Conservation (phyloP, 495 filamentous ascomycete species). For the Podospora bellae-mahoneyi region DNA sequence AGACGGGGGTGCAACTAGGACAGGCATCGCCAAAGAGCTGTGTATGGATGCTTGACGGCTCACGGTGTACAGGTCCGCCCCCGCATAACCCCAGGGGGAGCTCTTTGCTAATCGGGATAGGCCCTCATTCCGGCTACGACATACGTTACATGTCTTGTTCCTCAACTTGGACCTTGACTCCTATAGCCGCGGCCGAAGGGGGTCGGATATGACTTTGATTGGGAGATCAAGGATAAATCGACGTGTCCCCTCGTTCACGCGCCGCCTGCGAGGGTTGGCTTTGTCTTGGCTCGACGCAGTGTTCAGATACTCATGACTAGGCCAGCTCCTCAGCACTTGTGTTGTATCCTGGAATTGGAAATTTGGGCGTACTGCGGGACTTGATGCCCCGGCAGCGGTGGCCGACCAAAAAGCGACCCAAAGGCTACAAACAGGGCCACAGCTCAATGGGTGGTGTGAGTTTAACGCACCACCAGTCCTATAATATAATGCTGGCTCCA, state of each 20-base stretch:
- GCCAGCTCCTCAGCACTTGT: slow-evolving; percentile 7
- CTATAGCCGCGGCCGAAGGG: slow-evolving; percentile 27
- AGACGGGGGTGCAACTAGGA: slow-evolving; percentile 21
- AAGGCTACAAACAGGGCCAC: slow-evolving; percentile 12
- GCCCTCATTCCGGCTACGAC: slow-evolving; percentile 10
- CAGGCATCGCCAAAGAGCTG: slow-evolving; percentile 21
- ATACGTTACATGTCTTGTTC: slow-evolving; percentile 11
- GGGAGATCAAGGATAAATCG: slow-evolving; percentile 23
- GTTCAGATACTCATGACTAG: slow-evolving; percentile 14
- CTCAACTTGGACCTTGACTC: slow-evolving; percentile 17
- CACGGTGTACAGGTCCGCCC: slow-evolving; percentile 17
- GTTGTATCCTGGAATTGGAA: slow-evolving; percentile 12
- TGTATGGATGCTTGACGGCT: slow-evolving; percentile 5
- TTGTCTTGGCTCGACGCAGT: slow-evolving; percentile 29
- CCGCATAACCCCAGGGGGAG: slow-evolving; percentile 4
- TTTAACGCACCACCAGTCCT: slow-evolving; percentile 18
- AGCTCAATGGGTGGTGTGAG: slow-evolving; percentile 16
- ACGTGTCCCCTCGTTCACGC: slow-evolving; percentile 25
- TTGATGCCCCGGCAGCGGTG: slow-evolving; percentile 11
- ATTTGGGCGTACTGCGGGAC: slow-evolving; percentile 15
- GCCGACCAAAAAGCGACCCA: slow-evolving; percentile 16
- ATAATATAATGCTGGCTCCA: slow-evolving; percentile 22
- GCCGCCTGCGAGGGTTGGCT: slow-evolving; percentile 19
- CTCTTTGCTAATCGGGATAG: slow-evolving; percentile 21
- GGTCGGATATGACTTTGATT: slow-evolving; percentile 25